Conservation (phyloP, 2,329 filamentous ascomycete species). For the Colletotrichum sansevieriae region DNA sequence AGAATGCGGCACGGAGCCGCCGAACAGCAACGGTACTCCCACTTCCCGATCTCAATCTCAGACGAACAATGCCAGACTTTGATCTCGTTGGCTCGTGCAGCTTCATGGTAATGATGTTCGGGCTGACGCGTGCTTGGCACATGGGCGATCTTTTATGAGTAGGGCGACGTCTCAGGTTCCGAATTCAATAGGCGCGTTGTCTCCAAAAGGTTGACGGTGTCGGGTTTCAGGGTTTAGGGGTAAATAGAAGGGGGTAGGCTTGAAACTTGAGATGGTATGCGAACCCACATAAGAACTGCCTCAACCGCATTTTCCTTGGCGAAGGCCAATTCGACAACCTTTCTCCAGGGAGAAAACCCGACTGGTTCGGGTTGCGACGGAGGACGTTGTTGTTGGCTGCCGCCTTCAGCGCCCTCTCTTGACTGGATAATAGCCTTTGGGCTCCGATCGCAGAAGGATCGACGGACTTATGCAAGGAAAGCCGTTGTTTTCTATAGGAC, state of each 20-base stretch:
- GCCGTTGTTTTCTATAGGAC: too few species aligned
- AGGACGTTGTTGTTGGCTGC: too few species aligned
- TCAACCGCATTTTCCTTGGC: too few species aligned
- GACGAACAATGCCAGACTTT: conserved; percentile 25
- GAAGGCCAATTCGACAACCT: too few species aligned
- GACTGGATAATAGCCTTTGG: too few species aligned
- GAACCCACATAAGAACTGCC: background rate
- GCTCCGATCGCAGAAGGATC: too few species aligned
- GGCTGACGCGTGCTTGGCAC: conserved; percentile 23
- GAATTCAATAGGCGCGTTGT: background rate
- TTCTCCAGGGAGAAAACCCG: background rate
- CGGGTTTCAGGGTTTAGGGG: conserved; percentile 18
- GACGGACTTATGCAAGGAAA: too few species aligned
- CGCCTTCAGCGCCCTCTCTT: too few species aligned
- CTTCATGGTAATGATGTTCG: conserved; percentile 19
- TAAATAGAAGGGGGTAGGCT: background rate
- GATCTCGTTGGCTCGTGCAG: conserved; percentile 22
- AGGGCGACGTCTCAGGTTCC: conserved; percentile 6
- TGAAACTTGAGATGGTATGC: conserved; percentile 12
- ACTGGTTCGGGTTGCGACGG: background rate
- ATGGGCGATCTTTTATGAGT: background rate
- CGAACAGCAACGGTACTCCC: background rate
- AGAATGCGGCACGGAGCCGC: conserved; percentile 1
- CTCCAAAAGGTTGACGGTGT: too few species aligned
- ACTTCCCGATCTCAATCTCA: conserved; percentile 19